Base-by-base conservation (phyloP, 2,329 filamentous ascomycete genomes). In the Aureobasidium uvarum region DNA sequence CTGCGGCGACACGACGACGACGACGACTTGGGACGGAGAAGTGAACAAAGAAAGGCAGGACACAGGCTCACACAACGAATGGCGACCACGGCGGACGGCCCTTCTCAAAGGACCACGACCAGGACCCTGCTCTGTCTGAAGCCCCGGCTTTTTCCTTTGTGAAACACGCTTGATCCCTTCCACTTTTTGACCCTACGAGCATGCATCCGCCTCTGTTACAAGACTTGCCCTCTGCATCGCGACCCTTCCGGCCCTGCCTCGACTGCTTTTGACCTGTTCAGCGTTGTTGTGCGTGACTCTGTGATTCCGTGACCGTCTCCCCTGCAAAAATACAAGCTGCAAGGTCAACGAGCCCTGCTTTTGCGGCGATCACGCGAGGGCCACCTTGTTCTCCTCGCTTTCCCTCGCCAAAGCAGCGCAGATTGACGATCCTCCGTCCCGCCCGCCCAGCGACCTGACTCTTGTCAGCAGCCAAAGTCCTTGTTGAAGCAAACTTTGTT, bases 11-110 rank as follows among this genome's bases (percentile, higher is more conserved):
- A 31, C 55, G 28, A 25, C 56, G 56, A 18, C 56, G 56, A 18
- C 41, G 56, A 48, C 43, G 56, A 48, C 56, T 60, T 60, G 56
- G 56, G 38, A 60, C 43, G 10, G 23, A 16, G 18, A 25, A 16
- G 43, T 60, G 56, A 48, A 60, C 56, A 60, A 60, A 48, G 56
- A 60, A 60, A 60, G 56, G 43, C 56, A 48, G 56, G 41, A 60
- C 56, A 60, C 56, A 23, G 25, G 38, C 55, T 45, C 55, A 20
- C 55, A 45, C 55, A 59, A 59, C 23, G 56, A 41, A 45, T 10
- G 48, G 56, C 28, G 25, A 45, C 23, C 33, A 33, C 39, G 36
- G 36, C 33, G 54, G 41, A 43, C 43, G 41, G 55, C 25, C 41
- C 55, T 59, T 59, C 38, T 46, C 55, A 59, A 59, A 41, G 55